These are phyloP conservation scores for Ogataea neopini DNA, from an alignment of 805 yeast genomes.

Conservation along the genomic window DNA sequence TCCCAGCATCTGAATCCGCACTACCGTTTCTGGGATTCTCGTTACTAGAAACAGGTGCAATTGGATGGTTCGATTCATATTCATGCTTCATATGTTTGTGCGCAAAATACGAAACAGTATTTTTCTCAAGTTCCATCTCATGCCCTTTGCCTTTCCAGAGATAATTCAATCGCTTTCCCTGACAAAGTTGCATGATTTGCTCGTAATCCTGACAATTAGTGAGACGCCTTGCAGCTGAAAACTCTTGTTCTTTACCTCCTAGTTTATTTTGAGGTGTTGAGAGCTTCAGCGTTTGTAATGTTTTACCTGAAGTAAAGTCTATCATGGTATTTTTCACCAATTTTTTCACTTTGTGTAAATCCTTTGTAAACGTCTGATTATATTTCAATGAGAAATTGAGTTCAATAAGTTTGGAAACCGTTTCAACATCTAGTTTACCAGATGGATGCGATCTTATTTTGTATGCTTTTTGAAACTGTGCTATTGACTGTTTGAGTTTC, in stretches of 20 bases:
- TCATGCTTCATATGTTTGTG: constrained; percentile 8
- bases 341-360: constrained; percentile 36
- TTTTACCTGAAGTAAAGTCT: constrained; percentile 39
- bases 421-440: constrained; percentile 26
- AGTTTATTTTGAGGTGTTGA: constrained; percentile 24
- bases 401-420: constrained; percentile 27
- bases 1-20: constrained; percentile 11
- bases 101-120: constrained; percentile 22
- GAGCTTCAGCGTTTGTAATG: constrained; percentile 32
- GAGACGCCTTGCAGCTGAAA: constrained; percentile 18
- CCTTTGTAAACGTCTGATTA: constrained; percentile 36
- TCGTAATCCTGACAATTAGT: constrained; percentile 31
- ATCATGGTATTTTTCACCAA: constrained; percentile 38
- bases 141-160: constrained; percentile 55
- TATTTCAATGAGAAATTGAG: constrained; percentile 32
- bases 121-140: constrained; percentile 34
- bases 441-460: constrained; percentile 14
- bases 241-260: constrained; percentile 21
- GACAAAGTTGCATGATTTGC: constrained; percentile 27
- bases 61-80: neutral
- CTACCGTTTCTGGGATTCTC: constrained; percentile 7
- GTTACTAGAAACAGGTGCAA: constrained; percentile 3
- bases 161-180: constrained; percentile 37
- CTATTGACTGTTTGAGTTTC: constrained; percentile 63
- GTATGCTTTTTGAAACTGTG: constrained; percentile 67